These are phyloP conservation scores for Mucor racemosus DNA, from an alignment of 371 early-diverging fungal genomes.

Conservation along the genomic window DNA sequence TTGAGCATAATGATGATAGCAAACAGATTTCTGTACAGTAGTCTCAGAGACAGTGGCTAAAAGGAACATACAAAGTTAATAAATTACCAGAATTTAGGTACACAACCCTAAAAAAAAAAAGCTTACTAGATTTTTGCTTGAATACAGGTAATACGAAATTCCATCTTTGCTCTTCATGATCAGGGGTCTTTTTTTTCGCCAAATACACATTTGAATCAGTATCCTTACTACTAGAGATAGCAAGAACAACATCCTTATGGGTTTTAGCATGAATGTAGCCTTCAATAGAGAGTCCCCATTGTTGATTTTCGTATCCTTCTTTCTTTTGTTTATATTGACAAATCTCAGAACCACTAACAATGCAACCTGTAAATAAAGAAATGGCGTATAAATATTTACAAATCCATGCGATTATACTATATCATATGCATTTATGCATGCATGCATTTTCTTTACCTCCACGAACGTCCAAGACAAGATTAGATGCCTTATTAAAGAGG, in stretches of 20 bases:
- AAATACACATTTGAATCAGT: constrained; percentile 17
- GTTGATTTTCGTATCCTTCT: constrained; percentile 40
- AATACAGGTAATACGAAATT: constrained; percentile 54
- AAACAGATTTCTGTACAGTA: constrained; percentile 35
- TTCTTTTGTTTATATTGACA: constrained; percentile 52
- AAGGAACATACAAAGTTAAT: not conserved
- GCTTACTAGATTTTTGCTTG: constrained; percentile 44
- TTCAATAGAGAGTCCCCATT: constrained; percentile 50
- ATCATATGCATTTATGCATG: not conserved
- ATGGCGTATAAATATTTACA: constrained; percentile 8
- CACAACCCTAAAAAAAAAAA: not conserved
- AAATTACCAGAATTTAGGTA: not conserved
- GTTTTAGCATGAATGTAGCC: constrained; percentile 43
- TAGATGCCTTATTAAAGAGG: constrained; percentile 60
- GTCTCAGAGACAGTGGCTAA: constrained; percentile 29
- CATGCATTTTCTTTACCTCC: constrained; percentile 42
- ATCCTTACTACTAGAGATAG: constrained; percentile 21
- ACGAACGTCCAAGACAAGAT: constrained; percentile 60
- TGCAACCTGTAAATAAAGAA: constrained; percentile 27
- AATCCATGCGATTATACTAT: not conserved
- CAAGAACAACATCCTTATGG: constrained; percentile 32
- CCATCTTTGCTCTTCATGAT: constrained; percentile 52
- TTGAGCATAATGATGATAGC: constrained; percentile 43
- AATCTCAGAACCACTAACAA: constrained; percentile 35
- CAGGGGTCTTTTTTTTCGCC: constrained; percentile 32